Evolutionary conservation across 2,329 filamentous ascomycete genomes (phyloP), one percentile per base, ranked within the genome.

Genomic region (Alternaria postmessia): DNA sequence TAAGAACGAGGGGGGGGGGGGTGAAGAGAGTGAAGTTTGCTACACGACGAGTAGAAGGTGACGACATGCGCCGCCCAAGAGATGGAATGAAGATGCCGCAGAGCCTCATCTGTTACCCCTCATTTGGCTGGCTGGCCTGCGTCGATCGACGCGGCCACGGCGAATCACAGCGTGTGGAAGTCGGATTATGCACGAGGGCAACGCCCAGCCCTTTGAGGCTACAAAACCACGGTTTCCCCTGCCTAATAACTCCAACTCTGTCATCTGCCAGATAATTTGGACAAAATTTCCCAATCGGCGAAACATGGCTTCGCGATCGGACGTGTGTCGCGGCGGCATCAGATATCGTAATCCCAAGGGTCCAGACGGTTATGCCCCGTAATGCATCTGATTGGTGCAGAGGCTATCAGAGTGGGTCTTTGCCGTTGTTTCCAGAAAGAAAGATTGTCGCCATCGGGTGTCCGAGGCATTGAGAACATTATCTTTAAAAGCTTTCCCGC

Each of bases 281-380:
- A 54, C 36, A 44, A 51, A 57, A 42, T n/a, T 61, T 42, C 51
- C 39, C 56, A 26, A 52, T 63, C 65, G 65, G 63, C 63, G 59
- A 54, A 57, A 57, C 43, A 44, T 61, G 57, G 54, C 62, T 55
- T 51, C 46, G 39, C 39, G 43, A 41, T 60, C 59, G 56, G 59
- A 32, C 39, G 11, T 20, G 49, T 47, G 46, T 58, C 42, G 38
- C 56, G 12, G 43, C 34, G 20, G 39, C 39, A 44, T 51, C 54
- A 57, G 67, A 59, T 68, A 64, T 65, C 60, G 69, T 70, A 66
- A 72, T 67, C 68, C 59, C 53, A 26, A 60, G 55, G 61, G 61
- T 65, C 69, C 57, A 63, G 69, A 70, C 59, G 51, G 30, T 39
- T 38, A 32, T 44, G 38, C 34, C 48, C 47, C 52, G 20, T 11